phyloP scores from a whole-genome alignment of 106 monocot genomes.

The Triglochin maritima region DNA sequence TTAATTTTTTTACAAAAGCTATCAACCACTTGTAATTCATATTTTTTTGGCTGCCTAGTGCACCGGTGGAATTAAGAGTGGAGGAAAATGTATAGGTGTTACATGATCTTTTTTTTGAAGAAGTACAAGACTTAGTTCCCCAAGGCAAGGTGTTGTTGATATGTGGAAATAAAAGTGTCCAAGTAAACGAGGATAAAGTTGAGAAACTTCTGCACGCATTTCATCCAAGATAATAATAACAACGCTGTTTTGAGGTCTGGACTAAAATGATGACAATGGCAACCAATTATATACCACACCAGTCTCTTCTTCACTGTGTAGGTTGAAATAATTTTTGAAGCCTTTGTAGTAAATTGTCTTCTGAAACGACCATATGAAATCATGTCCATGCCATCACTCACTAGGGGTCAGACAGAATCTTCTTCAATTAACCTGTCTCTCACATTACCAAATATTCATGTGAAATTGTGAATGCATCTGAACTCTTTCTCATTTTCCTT shows the following conservation, averaged over 20 bases:
- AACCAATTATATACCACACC: slow-evolving; percentile 5
- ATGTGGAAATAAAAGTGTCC: background rate
- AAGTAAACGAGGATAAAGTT: slow-evolving; percentile 5
- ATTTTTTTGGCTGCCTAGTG: no score
- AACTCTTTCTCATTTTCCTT: background rate
- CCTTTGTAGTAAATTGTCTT: slow-evolving; percentile 6
- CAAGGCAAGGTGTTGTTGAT: no score
- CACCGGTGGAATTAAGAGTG: no score
- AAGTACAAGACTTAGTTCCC: no score
- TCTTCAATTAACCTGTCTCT: background rate
- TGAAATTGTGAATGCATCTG: background rate
- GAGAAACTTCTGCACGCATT: background rate
- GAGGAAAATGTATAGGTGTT: no score
- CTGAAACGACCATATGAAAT: slow-evolving; percentile 7
- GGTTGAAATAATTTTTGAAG: slow-evolving; percentile 7
- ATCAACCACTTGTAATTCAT: no score
- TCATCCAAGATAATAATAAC: slow-evolving; percentile 6
- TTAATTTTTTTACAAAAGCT: no score
- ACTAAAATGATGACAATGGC: slow-evolving; percentile 11
- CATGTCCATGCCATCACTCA: background rate
- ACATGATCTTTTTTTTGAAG: no score
- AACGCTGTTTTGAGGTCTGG: slow-evolving; percentile 9
- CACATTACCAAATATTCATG: no score
- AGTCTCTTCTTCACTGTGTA: slow-evolving; percentile 6
- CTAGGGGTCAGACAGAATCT: background rate